Evolutionary conservation across 768 basidiomycete genomes (phyloP).

Genomic region (Mycena latifolia): DNA sequence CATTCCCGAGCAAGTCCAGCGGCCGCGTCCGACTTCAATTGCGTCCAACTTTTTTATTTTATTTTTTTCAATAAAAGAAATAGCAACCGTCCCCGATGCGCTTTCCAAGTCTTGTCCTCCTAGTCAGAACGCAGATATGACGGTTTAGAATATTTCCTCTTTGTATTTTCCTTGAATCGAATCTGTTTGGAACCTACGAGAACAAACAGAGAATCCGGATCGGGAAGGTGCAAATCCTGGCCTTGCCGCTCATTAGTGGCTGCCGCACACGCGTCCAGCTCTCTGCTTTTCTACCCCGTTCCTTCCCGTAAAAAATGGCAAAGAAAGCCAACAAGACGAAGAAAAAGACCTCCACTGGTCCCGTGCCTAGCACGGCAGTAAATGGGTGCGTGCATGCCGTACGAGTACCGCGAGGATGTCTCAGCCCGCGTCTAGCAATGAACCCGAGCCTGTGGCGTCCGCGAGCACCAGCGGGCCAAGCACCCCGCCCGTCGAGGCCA

Average conservation of each 20-base stretch:
- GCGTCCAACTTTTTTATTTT: too few relatives aligned
- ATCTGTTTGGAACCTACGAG: background rate
- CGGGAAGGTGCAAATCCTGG: constrained; percentile 12
- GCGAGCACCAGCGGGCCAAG: constrained; percentile 31
- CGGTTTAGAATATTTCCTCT: too few relatives aligned
- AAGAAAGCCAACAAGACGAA: constrained; percentile 32
- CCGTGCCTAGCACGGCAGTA: background rate
- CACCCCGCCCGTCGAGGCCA: constrained; percentile 20
- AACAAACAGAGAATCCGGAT: constrained; percentile 4
- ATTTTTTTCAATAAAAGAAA: too few relatives aligned
- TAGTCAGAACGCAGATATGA: too few relatives aligned
- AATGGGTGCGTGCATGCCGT: constrained; percentile 26
- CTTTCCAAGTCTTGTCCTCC: too few relatives aligned
- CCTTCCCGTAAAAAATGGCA: constrained; percentile 21
- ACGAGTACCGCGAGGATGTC: constrained; percentile 13
- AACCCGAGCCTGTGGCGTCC: constrained; percentile 17
- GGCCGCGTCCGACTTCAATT: too few relatives aligned
- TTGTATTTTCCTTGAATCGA: too few relatives aligned
- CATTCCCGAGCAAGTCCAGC: too few relatives aligned
- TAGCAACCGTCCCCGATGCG: too few relatives aligned
- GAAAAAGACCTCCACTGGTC: constrained; percentile 21
- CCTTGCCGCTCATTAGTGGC: constrained; percentile 10
- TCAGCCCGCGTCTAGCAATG: constrained; percentile 27
- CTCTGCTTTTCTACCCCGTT: background rate
- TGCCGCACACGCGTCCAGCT: background rate